These are phyloP conservation scores for Magnolia sinica DNA, from an alignment of 164 flowering plant species.

Conservation along the genomic window DNA sequence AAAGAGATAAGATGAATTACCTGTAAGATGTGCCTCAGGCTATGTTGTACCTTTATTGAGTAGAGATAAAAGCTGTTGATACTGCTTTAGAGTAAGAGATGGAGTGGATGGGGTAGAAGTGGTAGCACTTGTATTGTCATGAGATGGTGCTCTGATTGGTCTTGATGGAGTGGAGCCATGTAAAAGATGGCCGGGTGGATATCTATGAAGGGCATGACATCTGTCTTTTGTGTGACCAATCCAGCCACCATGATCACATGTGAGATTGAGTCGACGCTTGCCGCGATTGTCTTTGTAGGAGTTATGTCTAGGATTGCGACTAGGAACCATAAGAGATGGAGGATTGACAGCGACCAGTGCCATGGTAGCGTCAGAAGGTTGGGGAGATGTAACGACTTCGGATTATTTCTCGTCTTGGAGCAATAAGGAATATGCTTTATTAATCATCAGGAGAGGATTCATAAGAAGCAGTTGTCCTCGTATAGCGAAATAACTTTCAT, in stretches of 20 bases:
- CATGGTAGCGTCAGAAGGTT: neutral
- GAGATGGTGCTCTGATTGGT: too few species aligned
- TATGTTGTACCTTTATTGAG: too few species aligned
- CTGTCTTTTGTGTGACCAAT: neutral
- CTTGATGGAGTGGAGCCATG: too few species aligned
- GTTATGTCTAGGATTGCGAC: neutral
- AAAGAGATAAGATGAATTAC: too few species aligned
- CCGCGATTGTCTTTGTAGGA: too few species aligned
- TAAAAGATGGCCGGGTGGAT: neutral
- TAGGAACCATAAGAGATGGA: neutral
- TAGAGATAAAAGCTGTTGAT: too few species aligned
- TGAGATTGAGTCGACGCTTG: neutral
- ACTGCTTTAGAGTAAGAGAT: too few species aligned
- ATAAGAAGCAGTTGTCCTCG: neutral
- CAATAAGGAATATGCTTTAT: too few species aligned
- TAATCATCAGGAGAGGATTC: neutral
- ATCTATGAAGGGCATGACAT: neutral
- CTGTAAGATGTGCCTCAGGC: too few species aligned
- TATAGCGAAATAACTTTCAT: too few species aligned
- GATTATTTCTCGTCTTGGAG: neutral
- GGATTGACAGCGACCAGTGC: neutral
- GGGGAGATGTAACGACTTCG: neutral
- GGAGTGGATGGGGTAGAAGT: too few species aligned
- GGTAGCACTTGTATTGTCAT: too few species aligned
- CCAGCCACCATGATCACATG: neutral